Evolutionary conservation across 1,284 basidiomycete genomes (phyloP), one percentile per base, ranked within the genome.

Genomic region (Trichosporon sp.): DNA sequence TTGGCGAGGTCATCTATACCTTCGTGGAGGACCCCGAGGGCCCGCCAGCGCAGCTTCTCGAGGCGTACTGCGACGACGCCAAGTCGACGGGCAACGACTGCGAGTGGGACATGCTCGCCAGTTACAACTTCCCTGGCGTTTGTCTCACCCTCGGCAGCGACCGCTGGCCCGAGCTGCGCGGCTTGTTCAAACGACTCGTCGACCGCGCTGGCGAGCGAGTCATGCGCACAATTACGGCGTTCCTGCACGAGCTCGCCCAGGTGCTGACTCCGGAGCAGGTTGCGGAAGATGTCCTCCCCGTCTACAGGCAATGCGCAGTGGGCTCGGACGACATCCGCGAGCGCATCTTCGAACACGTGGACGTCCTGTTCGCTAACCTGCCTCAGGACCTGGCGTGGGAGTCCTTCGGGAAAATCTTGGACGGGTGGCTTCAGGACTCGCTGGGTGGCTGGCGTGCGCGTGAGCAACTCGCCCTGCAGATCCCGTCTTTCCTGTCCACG

Each of bases 81-180:
- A 71, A 72, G 8, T 71, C 68, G 7, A 38, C 68, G 3, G 59
- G 66, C 26, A 48, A 66, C 10, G 88, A 90, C 74, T 88, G 90
- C 0, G 90, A 92, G 69, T 90, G 94, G 56, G 90, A 93, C 10
- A 86, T 96, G 16, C 91, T 97, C 37, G 92, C 93, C 76, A 94
- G 94, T 7, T 98, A 96, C 87, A 98, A 98, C 83, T 91, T 93
- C 78, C 96, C 96, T 19, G 96, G 96, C 11, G 93, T 98, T 1
- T 89, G 90, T 11, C 87, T 96, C 7, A 94, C 95, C 0, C 86
- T 98, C 16, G 96, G 96, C 4, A 84, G 86, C 4, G 82, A 84
- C 2, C 88, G 92, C 61, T 99, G 96, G 96, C 78, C 81, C n/a
- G 88, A 91, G 72, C 85, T 99, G 12, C 89, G 91, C 35, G 86